phyloP scores from a whole-genome alignment of 1,284 basidiomycete genomes.

The Irpex lacteus region DNA sequence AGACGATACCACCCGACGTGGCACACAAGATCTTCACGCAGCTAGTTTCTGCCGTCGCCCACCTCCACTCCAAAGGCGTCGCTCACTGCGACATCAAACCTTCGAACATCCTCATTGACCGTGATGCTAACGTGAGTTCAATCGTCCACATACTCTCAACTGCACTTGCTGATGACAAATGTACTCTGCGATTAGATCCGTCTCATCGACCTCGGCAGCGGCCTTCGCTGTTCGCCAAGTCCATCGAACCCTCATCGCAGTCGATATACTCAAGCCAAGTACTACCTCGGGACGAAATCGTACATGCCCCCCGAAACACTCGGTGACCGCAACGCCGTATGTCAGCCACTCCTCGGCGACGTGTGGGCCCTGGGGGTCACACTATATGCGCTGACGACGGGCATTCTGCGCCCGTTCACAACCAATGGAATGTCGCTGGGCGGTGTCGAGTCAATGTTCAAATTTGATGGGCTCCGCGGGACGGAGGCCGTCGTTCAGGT shows the following conservation, averaged over 20 bases:
- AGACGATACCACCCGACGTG: too few species aligned
- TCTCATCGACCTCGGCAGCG: background rate
- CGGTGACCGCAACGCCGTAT: background rate
- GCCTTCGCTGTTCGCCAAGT: background rate
- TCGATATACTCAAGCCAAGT: background rate
- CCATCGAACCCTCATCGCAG: background rate
- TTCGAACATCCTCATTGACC: background rate
- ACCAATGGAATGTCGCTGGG: background rate
- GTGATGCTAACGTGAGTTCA: background rate
- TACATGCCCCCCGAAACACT: background rate
- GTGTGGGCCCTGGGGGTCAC: background rate
- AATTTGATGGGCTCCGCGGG: background rate
- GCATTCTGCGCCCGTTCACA: background rate
- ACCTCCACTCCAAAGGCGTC: background rate
- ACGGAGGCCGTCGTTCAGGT: background rate
- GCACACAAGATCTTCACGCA: background rate
- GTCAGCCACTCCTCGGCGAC: background rate
- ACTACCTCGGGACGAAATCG: background rate
- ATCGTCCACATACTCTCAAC: background rate
- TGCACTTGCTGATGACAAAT: background rate
- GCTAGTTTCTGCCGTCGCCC: background rate
- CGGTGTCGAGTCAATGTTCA: background rate
- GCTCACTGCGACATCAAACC: background rate
- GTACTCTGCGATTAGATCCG: background rate
- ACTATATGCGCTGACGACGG: background rate